Base-by-base conservation (phyloP, 129 eudicot species). In the Logfia minima region DNA sequence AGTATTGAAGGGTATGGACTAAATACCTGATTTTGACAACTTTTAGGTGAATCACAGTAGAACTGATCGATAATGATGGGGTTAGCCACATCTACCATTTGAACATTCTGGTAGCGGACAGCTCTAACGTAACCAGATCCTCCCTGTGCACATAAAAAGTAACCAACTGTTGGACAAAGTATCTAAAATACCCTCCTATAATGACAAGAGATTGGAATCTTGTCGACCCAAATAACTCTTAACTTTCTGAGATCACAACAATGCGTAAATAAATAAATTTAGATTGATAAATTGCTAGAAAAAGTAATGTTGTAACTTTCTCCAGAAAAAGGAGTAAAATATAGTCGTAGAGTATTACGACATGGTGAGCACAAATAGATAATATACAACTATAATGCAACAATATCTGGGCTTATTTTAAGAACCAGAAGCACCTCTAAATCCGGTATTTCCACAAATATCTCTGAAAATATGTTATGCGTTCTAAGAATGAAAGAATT, bases 31-130 rank as follows among this genome's bases (percentile, higher is more conserved):
- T 91, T 92, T 84, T 78, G 80, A 75, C 99, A 95, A 78, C 90
- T 51, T 70, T 32, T 82, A 71, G 99, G 99, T n/a, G 96, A 95
- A 83, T 95, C 97, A 11, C 99, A 95, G 61, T 95, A 95, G 83
- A 89, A 95, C 39, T 95, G 99, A 85, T 95, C 99, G 21, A 95
- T 86, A 31, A 95, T 85, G 32, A 95, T 95, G 64, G 97, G 99
- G 78, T 95, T 91, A 13, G 90, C 80, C 77, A 95, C 99, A 72
- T 89, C 87, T 31, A 85, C 86, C 96, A 92, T 92, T 80, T 70
- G 87, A 82, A 95, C 91, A 48, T 95, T 86, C 67, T 88, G 78
- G 66, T 84, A 95, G 32, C 88, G 85, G 19, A 95, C 84, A 23
- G 87, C 82, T 53, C 86, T 87, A 66, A 95, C 96, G 80, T 88